Base-by-base conservation (phyloP, 257 asterid genomes). In the Jacaranda mimosifolia region DNA sequence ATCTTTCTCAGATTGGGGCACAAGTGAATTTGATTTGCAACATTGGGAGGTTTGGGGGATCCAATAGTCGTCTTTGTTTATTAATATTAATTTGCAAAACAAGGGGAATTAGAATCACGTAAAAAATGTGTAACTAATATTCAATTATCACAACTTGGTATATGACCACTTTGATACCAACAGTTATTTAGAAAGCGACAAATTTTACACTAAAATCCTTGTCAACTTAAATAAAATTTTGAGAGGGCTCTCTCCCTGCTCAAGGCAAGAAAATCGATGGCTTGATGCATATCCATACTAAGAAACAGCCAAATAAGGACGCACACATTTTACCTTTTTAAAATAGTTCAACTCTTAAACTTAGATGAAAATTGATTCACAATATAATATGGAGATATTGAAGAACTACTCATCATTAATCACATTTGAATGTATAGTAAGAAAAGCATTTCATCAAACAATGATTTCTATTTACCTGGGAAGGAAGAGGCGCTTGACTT, bases 401-500 rank as follows among this genome's bases (percentile, higher is more conserved):
- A 6, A 63, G 18, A 40, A 63, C 48, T 36, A 63, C 9, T 36
- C 49, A 63, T 38, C 49, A 36, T 7, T 63, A 36, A 63, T 12
- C 49, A 36, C 49, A 36, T 36, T 5, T 0, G 39, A 3, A 26
- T 19, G 63, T 57, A 57, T 17, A 9, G 6, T 57, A 9, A 21
- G 63, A 65, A 36, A 17, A 64, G 65, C 36, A 75, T 13, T 72
- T 19, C 56, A 60, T 39, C 21, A 59, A 53, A 63, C 60, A 83
- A 64, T 62, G 63, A 56, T 63, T 36, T 59, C 21, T 42, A 60
- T 60, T 85, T 80, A 93, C 99, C 97, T 91, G 95, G 76, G 97
- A 93, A 74, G 81, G 97, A 85, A 76, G 89, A 77, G 99, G 99
- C 58, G 96, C 88, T 83, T 88, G 99, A 86, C 95, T 96, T 90